A percentile compares a stretch with the other conserved stretches of the same genome.
These are phyloP conservation scores for Pythium sukuiense DNA, from an alignment of 352 stramenopile genomes.

Conservation along the genomic window DNA sequence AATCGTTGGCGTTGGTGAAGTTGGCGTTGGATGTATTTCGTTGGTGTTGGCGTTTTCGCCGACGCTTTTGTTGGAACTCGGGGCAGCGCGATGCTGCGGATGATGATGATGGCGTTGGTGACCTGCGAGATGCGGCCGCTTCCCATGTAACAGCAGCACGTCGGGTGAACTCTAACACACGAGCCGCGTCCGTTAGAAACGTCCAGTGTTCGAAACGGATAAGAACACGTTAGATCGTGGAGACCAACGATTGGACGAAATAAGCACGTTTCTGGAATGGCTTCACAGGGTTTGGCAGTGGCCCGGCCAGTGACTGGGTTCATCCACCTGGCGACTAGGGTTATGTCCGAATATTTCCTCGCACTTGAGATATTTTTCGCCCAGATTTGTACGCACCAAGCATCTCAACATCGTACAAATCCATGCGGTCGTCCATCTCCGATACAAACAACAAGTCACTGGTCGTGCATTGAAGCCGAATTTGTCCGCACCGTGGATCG, in stretches of 20 bases:
- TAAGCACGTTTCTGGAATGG: background rate
- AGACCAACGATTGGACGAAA: constrained; percentile 3
- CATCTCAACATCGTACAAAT: constrained; percentile 24
- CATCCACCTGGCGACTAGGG: background rate
- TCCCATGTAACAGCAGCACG: constrained; percentile 4
- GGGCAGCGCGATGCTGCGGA: background rate
- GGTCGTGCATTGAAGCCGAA: background rate
- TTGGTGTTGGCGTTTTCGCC: constrained; percentile 2
- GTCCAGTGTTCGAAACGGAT: background rate
- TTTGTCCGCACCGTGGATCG: constrained; percentile 33
- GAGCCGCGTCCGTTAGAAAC: background rate
- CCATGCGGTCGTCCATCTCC: constrained; percentile 33
- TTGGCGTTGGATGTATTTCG: constrained; percentile 4
- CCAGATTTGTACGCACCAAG: constrained; percentile 29
- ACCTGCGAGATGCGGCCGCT: constrained; percentile 4
- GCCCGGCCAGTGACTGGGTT: no score
- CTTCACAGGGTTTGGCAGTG: no score
- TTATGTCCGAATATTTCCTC: background rate
- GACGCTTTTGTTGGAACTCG: constrained; percentile 8
- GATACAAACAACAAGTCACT: constrained; percentile 37
- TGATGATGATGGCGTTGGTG: constrained; percentile 13
- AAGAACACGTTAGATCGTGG: constrained; percentile 4
- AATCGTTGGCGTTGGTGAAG: background rate
- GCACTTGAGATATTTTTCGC: background rate
- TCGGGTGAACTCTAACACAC: background rate